Conservation (phyloP, 306 rosid genomes). For the Betula pendula region DNA sequence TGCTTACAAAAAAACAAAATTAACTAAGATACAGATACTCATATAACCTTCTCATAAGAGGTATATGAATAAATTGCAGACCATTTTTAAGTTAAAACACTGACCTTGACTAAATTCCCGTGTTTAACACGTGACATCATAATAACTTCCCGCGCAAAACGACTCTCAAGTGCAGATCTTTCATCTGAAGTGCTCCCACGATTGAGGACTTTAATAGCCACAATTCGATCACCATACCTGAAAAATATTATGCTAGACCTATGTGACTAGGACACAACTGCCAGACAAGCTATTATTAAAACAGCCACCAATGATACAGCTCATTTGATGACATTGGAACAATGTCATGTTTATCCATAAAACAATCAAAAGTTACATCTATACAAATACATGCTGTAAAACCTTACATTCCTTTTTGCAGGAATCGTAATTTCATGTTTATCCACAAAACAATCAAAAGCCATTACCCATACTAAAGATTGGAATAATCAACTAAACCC, state of each 20-base stretch:
- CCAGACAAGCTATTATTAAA: constrained; percentile 22
- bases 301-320: constrained; percentile 7
- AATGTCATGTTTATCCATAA: background rate
- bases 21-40: background rate
- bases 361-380: constrained; percentile 19
- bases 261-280: constrained; percentile 32
- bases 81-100: constrained; percentile 16
- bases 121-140: constrained; percentile 98
- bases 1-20: background rate
- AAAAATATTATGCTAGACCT: constrained; percentile 39
- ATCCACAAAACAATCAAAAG: constrained; percentile 4
- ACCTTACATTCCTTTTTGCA: background rate
- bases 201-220: constrained; percentile 85
- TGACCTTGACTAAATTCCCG: constrained; percentile 88
- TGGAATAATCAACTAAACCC: background rate
- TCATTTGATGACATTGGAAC: constrained; percentile 6
- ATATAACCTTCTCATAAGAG: background rate
- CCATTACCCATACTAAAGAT: background rate
- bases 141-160: constrained; percentile 87
- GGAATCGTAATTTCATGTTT: constrained; percentile 8
- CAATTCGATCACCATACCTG: constrained; percentile 80
- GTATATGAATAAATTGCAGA: background rate
- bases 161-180: constrained; percentile 78
- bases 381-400: background rate
- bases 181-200: constrained; percentile 84